Base-by-base conservation (phyloP, 2,329 filamentous ascomycete genomes). In the Hymenoscyphus occultus region DNA sequence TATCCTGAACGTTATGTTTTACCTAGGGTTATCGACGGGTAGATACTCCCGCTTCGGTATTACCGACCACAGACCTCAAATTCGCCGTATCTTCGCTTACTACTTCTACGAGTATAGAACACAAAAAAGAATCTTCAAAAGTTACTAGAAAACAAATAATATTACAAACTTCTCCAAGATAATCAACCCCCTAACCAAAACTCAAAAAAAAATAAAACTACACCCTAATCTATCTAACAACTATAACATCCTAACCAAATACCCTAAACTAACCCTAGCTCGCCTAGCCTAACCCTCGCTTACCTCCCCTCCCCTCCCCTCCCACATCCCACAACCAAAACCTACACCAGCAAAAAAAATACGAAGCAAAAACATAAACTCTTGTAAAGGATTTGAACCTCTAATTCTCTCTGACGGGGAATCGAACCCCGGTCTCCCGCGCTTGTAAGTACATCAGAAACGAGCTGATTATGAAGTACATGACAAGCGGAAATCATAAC, bases 341-440 rank as follows among this genome's bases (percentile, higher is more conserved):
- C 16, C 9, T n/a, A 45, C 5, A 5, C 14, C 13, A 45, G 2
- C 3, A 10, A 48, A 48, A 48, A 19, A 19, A 2, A 0, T 1
- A 6, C 1, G 22, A 51, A 51, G 22, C 19, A 28, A 22, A 28
- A 9, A 51, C 0, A 28, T 12, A 51, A 51, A 51, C 45, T 12
- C 19, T 51, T 51, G 3, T 22, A 22, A 10, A 22, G 45, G 45
- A 51, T 22, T 51, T 51, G 45, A 51, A 51, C 45, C 45, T 51
- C 19, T 28, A 19, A 51, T 28, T 59, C 69, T 70, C 69, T 69
- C 69, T 68, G 68, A 70, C 70, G 68, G 70, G 70, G 70, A 71
- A 65, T 71, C 68, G 68, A 71, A 71, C 70, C 69, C 70, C 69
- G 69, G 68, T 71, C 70, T 71, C 69, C 69, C 69, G 69, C 68